Conservation (phyloP, 164 flowering plant species). For the Aristolochia contorta region DNA sequence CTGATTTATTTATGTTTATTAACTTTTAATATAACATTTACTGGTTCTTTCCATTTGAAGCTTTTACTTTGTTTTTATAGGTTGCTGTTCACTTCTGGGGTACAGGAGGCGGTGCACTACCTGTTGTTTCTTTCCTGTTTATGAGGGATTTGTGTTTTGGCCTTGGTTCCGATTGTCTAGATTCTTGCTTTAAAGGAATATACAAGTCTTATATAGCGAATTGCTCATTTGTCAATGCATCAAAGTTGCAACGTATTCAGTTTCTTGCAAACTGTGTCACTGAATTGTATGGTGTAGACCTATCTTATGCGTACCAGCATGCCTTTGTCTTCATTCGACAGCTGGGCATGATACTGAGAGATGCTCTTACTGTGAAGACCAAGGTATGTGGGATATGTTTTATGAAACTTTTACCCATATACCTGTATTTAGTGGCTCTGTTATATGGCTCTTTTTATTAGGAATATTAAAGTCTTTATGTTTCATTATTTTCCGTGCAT, state of each 20-base stretch:
- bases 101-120: conserved; percentile 83
- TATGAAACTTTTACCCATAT: background rate
- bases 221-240: conserved; percentile 68
- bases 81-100: conserved; percentile 92
- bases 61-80: conserved; percentile 32
- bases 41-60: conserved; percentile 2
- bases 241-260: conserved; percentile 69
- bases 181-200: conserved; percentile 78
- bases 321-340: conserved; percentile 85
- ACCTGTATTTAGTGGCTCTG: background rate
- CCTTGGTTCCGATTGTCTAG: conserved; percentile 79
- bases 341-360: conserved; percentile 72
- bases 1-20: background rate
- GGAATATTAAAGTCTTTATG: too few species aligned
- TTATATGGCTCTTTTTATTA: background rate
- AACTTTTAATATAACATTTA: background rate
- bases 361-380: conserved; percentile 58
- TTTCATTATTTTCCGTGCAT: too few species aligned
- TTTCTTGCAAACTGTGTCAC: conserved; percentile 74
- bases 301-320: conserved; percentile 78
- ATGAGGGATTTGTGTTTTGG: conserved; percentile 73
- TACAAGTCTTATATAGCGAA: conserved; percentile 88
- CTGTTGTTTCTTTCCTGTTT: conserved; percentile 73
- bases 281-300: conserved; percentile 70
- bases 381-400: conserved; percentile 33